Evolutionary conservation across 2,329 filamentous ascomycete species (phyloP), one percentile per base, ranked within the genome.

Genomic region (Epichloe sibirici): DNA sequence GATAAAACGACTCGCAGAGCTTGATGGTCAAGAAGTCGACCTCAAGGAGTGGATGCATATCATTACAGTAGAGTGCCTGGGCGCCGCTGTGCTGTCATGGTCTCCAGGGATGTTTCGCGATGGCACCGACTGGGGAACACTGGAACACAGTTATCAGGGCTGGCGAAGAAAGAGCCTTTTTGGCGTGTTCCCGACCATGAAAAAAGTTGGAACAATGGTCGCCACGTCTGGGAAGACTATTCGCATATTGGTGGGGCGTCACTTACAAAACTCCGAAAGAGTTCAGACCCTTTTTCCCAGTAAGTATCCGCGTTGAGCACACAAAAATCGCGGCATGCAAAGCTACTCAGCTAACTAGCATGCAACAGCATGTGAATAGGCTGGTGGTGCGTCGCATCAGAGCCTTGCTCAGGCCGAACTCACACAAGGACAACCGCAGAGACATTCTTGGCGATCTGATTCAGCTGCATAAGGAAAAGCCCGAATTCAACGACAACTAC

Each of bases 11-110:
- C 57, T 79, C 0, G 62, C 59, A 4, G 52, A 54, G 0, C 58
- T 76, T 1, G 45, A 66, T 0, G 73, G 72, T 0, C 57, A 61
- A 1, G 65, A 71, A 31, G 58, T 78, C 4, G 73, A 78, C 52
- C 58, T 79, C 17, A 74, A 73, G 49, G 71, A 76, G 51, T 79
- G 76, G 76, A 78, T 78, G 75, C 76, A 79, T 61, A 77, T 79
- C 52, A 65, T 77, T 17, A 71, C 69, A 1, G 74, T 79, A 34
- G 76, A 79, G 55, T 76, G 71, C 23, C 69, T 79, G 2, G 71
- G 73, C 0, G 74, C 74, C 1, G 61, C 71, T 2, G 74, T 78
- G 0, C 62, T 79, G 1, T 74, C 73, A 0, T 78, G 76, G 76
- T 77, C 75, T 0, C 76, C 76, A 0, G 70, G 72, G 0, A 70